phyloP scores from a whole-genome alignment of 2,329 filamentous ascomycete genomes.

The Chaetomium sp. region DNA sequence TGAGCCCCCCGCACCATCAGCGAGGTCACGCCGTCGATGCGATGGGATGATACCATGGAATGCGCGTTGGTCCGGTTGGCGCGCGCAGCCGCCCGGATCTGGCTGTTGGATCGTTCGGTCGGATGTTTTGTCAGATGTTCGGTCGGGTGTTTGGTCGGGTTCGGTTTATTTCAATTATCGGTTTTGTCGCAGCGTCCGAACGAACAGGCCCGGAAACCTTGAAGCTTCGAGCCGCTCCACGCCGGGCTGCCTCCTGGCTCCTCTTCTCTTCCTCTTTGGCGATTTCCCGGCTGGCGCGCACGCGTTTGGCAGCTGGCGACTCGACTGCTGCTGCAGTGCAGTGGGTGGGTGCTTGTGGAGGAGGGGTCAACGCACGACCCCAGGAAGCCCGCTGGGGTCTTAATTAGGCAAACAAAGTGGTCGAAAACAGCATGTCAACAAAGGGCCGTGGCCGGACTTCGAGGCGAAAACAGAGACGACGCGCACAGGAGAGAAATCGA shows the following conservation, averaged over 20 bases:
- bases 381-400: no score
- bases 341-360: conserved; percentile 12
- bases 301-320: conserved; percentile 17
- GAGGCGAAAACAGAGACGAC: not conserved
- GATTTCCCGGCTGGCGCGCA: conserved; percentile 4
- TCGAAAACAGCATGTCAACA: not conserved
- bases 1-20: conserved; percentile 30
- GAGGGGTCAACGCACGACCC: conserved; percentile 14
- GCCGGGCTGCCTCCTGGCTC: conserved; percentile 17
- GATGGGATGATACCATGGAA: conserved; percentile 31
- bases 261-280: not conserved
- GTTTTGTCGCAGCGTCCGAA: no score
- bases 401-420: no score
- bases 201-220: no score
- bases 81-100: not conserved
- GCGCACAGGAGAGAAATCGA: not conserved
- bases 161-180: no score
- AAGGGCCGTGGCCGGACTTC: not conserved
- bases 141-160: no score
- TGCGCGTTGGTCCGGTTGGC: conserved; percentile 12
- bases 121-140: no score
- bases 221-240: not conserved
- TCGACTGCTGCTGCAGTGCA: no score
- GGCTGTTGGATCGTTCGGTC: no score
- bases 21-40: conserved; percentile 27